These are phyloP conservation scores for Ceratocystiopsis minuta DNA, from an alignment of 2,329 filamentous ascomycete genomes.

Conservation along the genomic window DNA sequence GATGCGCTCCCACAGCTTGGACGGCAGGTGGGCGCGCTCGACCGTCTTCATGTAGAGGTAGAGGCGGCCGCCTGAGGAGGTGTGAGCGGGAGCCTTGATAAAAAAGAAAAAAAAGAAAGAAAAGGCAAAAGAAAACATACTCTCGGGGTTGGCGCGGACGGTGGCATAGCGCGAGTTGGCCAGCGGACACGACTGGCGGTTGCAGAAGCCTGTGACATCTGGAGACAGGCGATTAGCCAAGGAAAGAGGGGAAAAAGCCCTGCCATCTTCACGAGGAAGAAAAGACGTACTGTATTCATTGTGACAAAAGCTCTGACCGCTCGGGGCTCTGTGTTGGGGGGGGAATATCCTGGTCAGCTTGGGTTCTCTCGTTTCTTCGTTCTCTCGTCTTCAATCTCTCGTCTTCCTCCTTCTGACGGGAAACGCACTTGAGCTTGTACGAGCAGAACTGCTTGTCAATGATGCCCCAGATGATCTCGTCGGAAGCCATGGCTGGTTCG, in stretches of 20 bases:
- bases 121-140: conserved; percentile 7
- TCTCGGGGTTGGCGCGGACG: conserved; percentile 55
- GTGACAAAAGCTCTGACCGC: conserved; percentile 82
- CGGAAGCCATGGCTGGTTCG: conserved; percentile 51
- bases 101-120: not conserved
- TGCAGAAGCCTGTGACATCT: conserved; percentile 23
- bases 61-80: conserved; percentile 31
- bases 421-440: conserved; percentile 71
- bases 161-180: conserved; percentile 90
- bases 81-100: not conserved
- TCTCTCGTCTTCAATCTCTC: no score
- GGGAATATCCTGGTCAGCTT: not conserved
- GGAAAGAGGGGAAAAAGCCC: not conserved
- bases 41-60: conserved; percentile 97
- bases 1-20: conserved; percentile 87
- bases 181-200: conserved; percentile 67
- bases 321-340: conserved; percentile 30
- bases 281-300: conserved; percentile 61
- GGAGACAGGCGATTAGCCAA: not conserved
- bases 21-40: conserved; percentile 73
- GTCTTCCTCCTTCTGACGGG: no score
- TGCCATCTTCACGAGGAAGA: no score
- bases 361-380: no score
- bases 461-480: conserved; percentile 95
- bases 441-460: conserved; percentile 92